Percentiles rank a stretch among this genome's conserved stretches.
Evolutionary conservation across 1,284 basidiomycete species (phyloP).

Genomic region (Exobasidium rhododendri): DNA sequence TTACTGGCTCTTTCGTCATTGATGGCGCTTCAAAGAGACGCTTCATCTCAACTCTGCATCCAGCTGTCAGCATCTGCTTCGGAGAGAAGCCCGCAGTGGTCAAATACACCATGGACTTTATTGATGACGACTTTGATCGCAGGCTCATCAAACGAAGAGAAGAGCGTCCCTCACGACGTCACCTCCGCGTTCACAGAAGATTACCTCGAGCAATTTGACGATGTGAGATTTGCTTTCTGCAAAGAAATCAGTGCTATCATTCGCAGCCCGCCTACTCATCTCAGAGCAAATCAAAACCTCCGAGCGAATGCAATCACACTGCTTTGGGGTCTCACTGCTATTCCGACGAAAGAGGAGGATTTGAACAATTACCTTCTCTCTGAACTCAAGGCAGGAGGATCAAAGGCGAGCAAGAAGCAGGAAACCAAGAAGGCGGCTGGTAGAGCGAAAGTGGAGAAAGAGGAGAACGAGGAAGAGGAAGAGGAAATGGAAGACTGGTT

Average conservation of each 20-base stretch:
- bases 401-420: constrained; percentile 33
- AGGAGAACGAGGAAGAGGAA: constrained; percentile 50
- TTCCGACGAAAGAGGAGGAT: constrained; percentile 73
- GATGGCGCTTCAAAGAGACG: constrained; percentile 27
- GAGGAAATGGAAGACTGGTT: constrained; percentile 60
- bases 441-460: constrained; percentile 53
- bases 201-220: constrained; percentile 61
- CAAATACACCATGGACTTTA: constrained; percentile 31
- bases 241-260: constrained; percentile 63
- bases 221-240: constrained; percentile 85
- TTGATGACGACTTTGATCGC: constrained; percentile 29
- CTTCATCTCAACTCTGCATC: constrained; percentile 22
- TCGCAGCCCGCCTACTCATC: not conserved
- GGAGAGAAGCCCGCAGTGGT: constrained; percentile 20
- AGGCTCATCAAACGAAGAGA: constrained; percentile 19
- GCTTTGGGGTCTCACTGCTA: constrained; percentile 73
- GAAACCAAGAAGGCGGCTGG: constrained; percentile 40
- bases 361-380: constrained; percentile 75
- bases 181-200: constrained; percentile 34
- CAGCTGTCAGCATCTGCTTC: not conserved
- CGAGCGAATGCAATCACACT: constrained; percentile 69
- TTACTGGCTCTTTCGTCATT: constrained; percentile 26
- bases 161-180: constrained; percentile 33
- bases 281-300: constrained; percentile 40
- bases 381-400: constrained; percentile 55